Percentiles rank a stretch among this genome's conserved stretches.
phyloP scores from a whole-genome alignment of 192 early-diverging fungal species.

The Entomortierella beljakovae region DNA sequence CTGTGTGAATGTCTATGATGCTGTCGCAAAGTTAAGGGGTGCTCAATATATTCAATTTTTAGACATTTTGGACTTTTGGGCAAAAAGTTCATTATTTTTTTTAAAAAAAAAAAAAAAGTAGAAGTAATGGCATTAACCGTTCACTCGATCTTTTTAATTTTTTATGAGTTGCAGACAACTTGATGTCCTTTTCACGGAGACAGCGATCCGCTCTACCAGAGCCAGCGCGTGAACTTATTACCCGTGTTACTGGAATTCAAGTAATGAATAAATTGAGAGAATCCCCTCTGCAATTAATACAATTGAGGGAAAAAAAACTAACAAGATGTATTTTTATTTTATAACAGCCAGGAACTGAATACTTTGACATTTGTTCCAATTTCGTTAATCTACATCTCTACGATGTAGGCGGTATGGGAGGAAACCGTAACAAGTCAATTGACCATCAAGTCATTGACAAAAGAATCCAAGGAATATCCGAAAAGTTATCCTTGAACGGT shows the following conservation, averaged over 20 bases:
- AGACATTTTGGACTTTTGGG: too few relatives aligned
- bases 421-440: constrained; percentile 27
- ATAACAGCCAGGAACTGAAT: constrained; percentile 10
- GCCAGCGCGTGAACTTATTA: constrained; percentile 23
- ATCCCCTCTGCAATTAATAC: background rate
- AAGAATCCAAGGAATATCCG: constrained; percentile 16
- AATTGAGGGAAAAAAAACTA: background rate
- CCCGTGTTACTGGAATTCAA: constrained; percentile 32
- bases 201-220: constrained; percentile 22
- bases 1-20: too few relatives aligned
- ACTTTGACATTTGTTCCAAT: constrained; percentile 30
- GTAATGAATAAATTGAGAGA: background rate
- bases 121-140: too few relatives aligned
- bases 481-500: constrained; percentile 32
- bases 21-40: too few relatives aligned
- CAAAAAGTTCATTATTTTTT: too few relatives aligned
- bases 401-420: constrained; percentile 32
- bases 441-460: constrained; percentile 29
- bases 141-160: too few relatives aligned
- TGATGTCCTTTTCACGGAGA: constrained; percentile 28
- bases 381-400: constrained; percentile 33
- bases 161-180: too few relatives aligned
- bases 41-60: too few relatives aligned
- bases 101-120: too few relatives aligned
- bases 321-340: background rate